A percentile compares a stretch with the other conserved stretches of the same genome.
phyloP scores from a whole-genome alignment of 2,329 filamentous ascomycete species.

The Aureobasidium lini region DNA sequence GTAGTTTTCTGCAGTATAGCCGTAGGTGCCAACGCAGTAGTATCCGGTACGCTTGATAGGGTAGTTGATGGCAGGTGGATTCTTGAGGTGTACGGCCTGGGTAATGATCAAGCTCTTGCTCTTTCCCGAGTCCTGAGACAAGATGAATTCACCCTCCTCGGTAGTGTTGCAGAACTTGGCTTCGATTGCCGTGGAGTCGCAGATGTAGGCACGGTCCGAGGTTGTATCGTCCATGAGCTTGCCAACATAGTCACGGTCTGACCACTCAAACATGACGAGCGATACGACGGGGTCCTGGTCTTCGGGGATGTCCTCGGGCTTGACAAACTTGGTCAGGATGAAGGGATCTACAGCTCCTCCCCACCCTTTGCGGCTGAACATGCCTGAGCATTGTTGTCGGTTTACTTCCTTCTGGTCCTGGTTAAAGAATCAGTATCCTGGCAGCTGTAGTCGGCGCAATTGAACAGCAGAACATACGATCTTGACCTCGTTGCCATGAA shows the following conservation, averaged over 20 bases:
- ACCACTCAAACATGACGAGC: constrained; percentile 90
- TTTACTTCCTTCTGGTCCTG: constrained; percentile 67
- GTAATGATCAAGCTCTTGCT: constrained; percentile 69
- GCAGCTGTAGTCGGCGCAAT: background rate
- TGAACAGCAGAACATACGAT: constrained; percentile 22
- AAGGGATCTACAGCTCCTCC: constrained; percentile 82
- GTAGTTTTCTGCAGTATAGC: constrained; percentile 62
- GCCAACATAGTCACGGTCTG: constrained; percentile 72
- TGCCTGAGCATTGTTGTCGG: constrained; percentile 78
- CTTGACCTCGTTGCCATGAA: constrained; percentile 24
- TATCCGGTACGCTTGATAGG: constrained; percentile 85
- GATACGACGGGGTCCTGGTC: constrained; percentile 69
- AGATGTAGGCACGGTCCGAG: constrained; percentile 60
- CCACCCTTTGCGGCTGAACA: constrained; percentile 89
- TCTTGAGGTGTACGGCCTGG: constrained; percentile 72
- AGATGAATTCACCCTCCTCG: constrained; percentile 78
- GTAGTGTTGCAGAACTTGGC: constrained; percentile 64
- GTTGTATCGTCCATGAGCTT: constrained; percentile 42
- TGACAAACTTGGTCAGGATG: constrained; percentile 74
- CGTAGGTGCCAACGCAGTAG: constrained; percentile 81
- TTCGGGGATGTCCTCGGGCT: constrained; percentile 46
- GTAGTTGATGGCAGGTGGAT: constrained; percentile 69
- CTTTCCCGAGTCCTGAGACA: constrained; percentile 64
- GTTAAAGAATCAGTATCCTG: background rate
- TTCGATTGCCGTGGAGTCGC: constrained; percentile 63